Percentiles rank a stretch among this genome's conserved stretches.
Conservation (phyloP, 371 early-diverging fungal species). For the Dinochytrium kinnereticum region DNA sequence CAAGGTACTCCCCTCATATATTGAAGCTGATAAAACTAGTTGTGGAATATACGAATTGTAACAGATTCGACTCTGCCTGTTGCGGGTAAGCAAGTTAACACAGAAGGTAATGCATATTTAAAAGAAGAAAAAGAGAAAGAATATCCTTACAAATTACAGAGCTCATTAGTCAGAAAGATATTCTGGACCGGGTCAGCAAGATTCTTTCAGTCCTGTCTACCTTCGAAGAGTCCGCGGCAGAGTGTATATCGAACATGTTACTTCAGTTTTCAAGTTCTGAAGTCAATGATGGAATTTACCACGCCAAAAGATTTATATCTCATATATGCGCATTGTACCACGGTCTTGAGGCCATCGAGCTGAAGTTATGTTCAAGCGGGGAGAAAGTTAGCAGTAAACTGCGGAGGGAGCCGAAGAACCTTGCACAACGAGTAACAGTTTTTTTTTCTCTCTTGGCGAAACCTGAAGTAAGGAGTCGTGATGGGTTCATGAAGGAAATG, state of each 20-base stretch:
- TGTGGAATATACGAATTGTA: too few species aligned
- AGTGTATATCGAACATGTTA: slow-evolving; percentile 96
- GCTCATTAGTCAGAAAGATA: background rate
- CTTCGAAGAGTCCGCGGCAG: slow-evolving; percentile 96
- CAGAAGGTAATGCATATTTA: too few species aligned
- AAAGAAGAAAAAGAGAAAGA: background rate
- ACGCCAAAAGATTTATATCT: slow-evolving; percentile 89
- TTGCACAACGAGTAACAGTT: slow-evolving; percentile 88
- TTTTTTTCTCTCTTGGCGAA: slow-evolving; percentile 91
- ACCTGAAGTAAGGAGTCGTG: slow-evolving; percentile 48
- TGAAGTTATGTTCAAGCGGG: slow-evolving; percentile 64
- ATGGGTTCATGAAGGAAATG: slow-evolving; percentile 79
- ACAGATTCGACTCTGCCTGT: too few species aligned
- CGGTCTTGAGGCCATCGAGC: slow-evolving; percentile 86
- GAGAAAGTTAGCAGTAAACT: background rate
- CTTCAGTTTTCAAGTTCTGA: slow-evolving; percentile 86
- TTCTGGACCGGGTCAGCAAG: slow-evolving; percentile 86
- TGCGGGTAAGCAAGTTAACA: too few species aligned
- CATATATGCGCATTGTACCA: slow-evolving; percentile 92
- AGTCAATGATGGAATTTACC: slow-evolving; percentile 82
- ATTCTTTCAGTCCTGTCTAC: slow-evolving; percentile 92
- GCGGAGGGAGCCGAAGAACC: slow-evolving; percentile 80
- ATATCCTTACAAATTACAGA: background rate
- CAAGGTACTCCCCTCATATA: too few species aligned
- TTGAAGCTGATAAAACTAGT: too few species aligned